Evolutionary conservation across 2,329 filamentous ascomycete genomes (phyloP), one percentile per base, ranked within the genome.

Genomic region (Rhynchosporium secalis): DNA sequence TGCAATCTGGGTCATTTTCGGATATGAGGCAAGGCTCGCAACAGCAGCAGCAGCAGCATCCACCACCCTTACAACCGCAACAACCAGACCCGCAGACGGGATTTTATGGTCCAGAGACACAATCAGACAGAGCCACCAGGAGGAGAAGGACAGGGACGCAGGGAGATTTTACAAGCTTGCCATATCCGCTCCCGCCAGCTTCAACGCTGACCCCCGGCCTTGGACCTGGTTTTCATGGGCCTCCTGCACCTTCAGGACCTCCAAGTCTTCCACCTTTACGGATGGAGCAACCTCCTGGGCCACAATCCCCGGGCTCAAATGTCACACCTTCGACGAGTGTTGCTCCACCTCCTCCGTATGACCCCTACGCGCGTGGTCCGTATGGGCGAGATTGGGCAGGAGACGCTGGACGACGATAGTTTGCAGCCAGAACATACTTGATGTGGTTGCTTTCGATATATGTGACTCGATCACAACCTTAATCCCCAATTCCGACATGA

Each of bases 91-190:
- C 64, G 29, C 60, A 66, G 1, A 60, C 65, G 20, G 56, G 64
- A 10, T 69, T 62, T 29, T 67, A 68, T 54, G 63, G 63, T 12
- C 46, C 67, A 12, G 67, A 69, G 4, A 56, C 46, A 12, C 41
- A 48, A 29, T 54, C 60, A 33, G 72, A 74, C 48, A 65, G 72
- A 59, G 66, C 72, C 20, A 61, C 73, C 2, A 69, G 73, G 58
- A 67, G 73, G 45, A 65, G 72, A 60, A 70, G 73, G 60, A 72
- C 71, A 1, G 69, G 72, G 60, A 60, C 67, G 2, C 69, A 68
- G 36, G 72, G 72, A 7, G 71, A 73, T 3, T 74, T 70, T 43
- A 64, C 66, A 9, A 66, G 59, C 36, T 54, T 68, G 6, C 57
- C 71, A n/a, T 73, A 70, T 55, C 52, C 64, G 7, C 65, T 68